phyloP scores from a whole-genome alignment of 805 yeast genomes.

The Hanseniaspora mollemarum region DNA sequence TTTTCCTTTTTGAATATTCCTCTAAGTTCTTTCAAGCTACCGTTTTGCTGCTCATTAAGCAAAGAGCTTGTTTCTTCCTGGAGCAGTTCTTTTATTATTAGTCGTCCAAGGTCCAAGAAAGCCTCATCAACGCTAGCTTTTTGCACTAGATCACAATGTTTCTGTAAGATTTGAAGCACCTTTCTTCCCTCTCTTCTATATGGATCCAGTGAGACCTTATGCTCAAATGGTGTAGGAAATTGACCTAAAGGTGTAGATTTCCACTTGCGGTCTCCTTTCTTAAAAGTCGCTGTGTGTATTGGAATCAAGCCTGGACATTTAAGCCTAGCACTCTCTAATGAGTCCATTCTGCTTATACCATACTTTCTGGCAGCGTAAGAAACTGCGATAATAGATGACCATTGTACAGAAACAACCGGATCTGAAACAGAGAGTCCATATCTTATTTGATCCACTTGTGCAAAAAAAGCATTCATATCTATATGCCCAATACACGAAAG shows the following conservation, averaged over 20 bases:
- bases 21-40: constrained; percentile 17
- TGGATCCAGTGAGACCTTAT: constrained; percentile 84
- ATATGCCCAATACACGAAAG: constrained; percentile 72
- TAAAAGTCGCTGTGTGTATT: constrained; percentile 90
- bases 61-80: not conserved
- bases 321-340: constrained; percentile 50
- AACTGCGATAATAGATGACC: constrained; percentile 84
- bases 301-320: constrained; percentile 68
- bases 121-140: constrained; percentile 95
- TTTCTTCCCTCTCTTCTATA: constrained; percentile 79
- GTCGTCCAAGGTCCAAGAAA: constrained; percentile 69
- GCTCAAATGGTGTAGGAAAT: constrained; percentile 36
- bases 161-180: constrained; percentile 53
- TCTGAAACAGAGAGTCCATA: constrained; percentile 51
- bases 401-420: constrained; percentile 90
- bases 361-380: constrained; percentile 77
- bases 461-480: constrained; percentile 90
- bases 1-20: constrained; percentile 22
- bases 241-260: constrained; percentile 46
- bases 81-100: constrained; percentile 35
- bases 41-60: constrained; percentile 19
- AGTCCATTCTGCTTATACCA: constrained; percentile 73
- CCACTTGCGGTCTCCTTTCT: constrained; percentile 79
- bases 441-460: constrained; percentile 81
- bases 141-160: constrained; percentile 59